Evolutionary conservation across 2,329 filamentous ascomycete genomes (phyloP).

Genomic region (Trichoderma citrinoviride): DNA sequence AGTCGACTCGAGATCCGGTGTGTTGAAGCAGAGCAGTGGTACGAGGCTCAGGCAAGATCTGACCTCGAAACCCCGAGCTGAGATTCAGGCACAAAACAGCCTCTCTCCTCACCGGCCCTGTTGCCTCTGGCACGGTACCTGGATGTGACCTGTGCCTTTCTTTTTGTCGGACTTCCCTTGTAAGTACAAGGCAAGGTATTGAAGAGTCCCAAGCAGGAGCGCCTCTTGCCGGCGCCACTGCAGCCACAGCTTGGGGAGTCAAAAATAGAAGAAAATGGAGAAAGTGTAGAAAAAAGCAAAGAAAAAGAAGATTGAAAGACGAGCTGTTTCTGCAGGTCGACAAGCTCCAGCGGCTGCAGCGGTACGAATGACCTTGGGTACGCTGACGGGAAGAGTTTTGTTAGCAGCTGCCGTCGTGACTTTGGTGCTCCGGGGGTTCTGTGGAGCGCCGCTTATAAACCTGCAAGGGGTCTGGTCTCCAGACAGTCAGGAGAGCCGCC

Average conservation of each 20-base stretch:
- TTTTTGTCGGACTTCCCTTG: not conserved
- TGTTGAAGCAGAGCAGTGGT: not conserved
- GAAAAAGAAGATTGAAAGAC: not conserved
- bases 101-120: no score
- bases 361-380: not conserved
- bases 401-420: not conserved
- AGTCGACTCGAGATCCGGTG: not conserved
- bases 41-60: not conserved
- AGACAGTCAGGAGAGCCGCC: constrained; percentile 15
- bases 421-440: not conserved
- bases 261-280: not conserved
- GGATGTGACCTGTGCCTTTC: not conserved
- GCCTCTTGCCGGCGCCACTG: constrained; percentile 14
- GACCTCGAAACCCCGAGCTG: not conserved
- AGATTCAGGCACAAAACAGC: not conserved
- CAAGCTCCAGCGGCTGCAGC: constrained; percentile 1
- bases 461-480: constrained; percentile 8
- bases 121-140: not conserved
- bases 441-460: constrained; percentile 16
- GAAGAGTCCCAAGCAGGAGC: constrained; percentile 8
- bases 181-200: not conserved
- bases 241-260: not conserved
- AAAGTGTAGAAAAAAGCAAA: not conserved
- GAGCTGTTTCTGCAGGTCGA: constrained; percentile 6
- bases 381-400: not conserved